Evolutionary conservation across 116 monocot genomes (phyloP).

Genomic region (Thalassia testudinum): DNA sequence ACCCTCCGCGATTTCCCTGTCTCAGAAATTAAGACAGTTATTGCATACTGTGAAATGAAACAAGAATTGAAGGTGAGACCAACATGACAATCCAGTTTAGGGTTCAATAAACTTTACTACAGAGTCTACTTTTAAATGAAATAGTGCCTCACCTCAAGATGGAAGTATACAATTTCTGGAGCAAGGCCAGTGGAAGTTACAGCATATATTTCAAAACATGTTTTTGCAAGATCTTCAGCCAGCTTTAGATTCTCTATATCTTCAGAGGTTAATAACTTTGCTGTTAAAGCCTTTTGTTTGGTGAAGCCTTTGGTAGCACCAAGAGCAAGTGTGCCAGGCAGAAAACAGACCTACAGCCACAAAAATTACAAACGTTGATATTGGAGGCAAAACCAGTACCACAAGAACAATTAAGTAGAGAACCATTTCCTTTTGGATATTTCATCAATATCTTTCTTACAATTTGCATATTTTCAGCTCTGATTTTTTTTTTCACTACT

Average conservation of each 20-base stretch:
- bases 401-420: too few relatives aligned
- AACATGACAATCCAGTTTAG: neutral
- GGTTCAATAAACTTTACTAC: neutral
- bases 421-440: too few relatives aligned
- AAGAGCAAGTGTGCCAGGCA: slow-evolving; percentile 88
- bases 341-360: slow-evolving; percentile 78
- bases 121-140: neutral
- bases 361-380: neutral
- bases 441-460: too few relatives aligned
- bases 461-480: too few relatives aligned
- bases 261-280: slow-evolving; percentile 36
- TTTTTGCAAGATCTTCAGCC: slow-evolving; percentile 92
- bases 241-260: slow-evolving; percentile 77
- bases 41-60: too few relatives aligned
- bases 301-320: slow-evolving; percentile 92
- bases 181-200: slow-evolving; percentile 95
- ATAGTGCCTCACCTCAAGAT: slow-evolving; percentile 40
- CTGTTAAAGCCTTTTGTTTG: slow-evolving; percentile 52
- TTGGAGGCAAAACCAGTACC: too few relatives aligned
- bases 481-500: too few relatives aligned
- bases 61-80: neutral
- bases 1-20: slow-evolving; percentile 34
- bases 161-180: slow-evolving; percentile 92
- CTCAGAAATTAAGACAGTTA: neutral
- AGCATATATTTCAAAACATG: slow-evolving; percentile 92